Evolutionary conservation across 2,329 filamentous ascomycete genomes (phyloP), one percentile per base, ranked within the genome.

Genomic region (Phaeosphaeriaceae sp.): DNA sequence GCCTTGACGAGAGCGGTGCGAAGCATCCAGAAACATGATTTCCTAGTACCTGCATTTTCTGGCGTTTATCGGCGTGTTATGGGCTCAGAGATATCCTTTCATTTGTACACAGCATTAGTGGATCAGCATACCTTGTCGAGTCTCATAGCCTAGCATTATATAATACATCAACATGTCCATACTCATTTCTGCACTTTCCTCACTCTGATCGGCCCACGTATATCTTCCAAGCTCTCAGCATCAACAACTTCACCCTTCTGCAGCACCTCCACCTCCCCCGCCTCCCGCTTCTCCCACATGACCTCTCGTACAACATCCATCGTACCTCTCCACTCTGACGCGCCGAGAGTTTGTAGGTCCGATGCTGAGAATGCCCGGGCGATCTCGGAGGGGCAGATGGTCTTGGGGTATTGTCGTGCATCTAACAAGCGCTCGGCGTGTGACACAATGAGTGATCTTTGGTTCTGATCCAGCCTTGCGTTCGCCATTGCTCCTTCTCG

Each of bases 331-430:
- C 83, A 85, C 6, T 71, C 65, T 24, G 54, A 47, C 10, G 61
- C 68, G 22, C 61, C 42, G 40, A 76, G 47, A 20, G 49, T 52
- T 7, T 57, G 42, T 27, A 85, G 68, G 27, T 85, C 81, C 9
- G 68, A 54, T 2, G 56, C 19, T 15, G 80, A 78, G 9, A 84
- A 68, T 1, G 80, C 77, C 24, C 83, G 76, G 1, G 82, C 81
- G 41, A 84, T 76, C 70, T 84, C 83, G 15, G 82, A 84, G 3
- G 82, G 83, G 63, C 83, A 85, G 60, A 84, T 80, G 0, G 83
- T 85, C 65, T 84, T 84, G 11, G 83, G 83, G 50, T 69, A 74
- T 19, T 68, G 62, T 40, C 80, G 71, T 10, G 65, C 49, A 33
- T 59, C 54, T 20, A 80, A 66, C 22, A 79, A 67, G 27, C 56